These are phyloP conservation scores for Lipomyces orientalis DNA, from an alignment of 805 yeast species.

Conservation along the genomic window DNA sequence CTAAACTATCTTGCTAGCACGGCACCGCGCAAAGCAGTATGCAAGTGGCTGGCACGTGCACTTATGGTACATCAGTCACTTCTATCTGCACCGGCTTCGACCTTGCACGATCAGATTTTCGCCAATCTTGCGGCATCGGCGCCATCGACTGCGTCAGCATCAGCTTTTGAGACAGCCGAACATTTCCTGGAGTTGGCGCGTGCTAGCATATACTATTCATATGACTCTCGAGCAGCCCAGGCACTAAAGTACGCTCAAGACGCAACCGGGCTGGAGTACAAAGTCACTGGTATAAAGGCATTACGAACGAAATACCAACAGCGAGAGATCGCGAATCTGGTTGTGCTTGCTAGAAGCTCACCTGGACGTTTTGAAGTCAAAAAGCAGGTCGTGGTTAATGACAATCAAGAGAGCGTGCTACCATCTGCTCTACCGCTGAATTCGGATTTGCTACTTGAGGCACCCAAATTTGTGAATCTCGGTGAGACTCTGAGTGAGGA, in stretches of 20 bases:
- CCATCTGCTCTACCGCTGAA: conserved; percentile 41
- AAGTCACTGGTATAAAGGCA: conserved; percentile 87
- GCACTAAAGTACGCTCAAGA: conserved; percentile 44
- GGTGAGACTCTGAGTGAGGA: conserved; percentile 1
- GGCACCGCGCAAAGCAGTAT: conserved; percentile 5
- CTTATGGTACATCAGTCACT: conserved; percentile 46
- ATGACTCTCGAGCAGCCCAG: conserved; percentile 52
- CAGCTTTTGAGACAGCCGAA: conserved; percentile 15
- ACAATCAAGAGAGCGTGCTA: conserved; percentile 2
- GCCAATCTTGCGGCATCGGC: conserved; percentile 23
- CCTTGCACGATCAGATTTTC: conserved; percentile 41
- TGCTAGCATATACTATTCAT: conserved; percentile 39
- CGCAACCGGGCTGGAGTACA: conserved; percentile 54
- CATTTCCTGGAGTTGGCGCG: conserved; percentile 37
- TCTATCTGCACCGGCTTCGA: conserved; percentile 39
- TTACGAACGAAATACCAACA: conserved; percentile 83
- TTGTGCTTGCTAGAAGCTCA: conserved; percentile 68
- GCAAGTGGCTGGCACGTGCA: conserved; percentile 47
- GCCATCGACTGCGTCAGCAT: conserved; percentile 4
- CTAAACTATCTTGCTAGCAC: conserved; percentile 50
- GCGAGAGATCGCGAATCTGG: conserved; percentile 70
- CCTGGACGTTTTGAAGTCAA: not conserved
- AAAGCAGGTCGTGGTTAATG: not conserved
- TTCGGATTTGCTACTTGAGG: conserved; percentile 79
- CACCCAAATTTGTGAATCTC: conserved; percentile 63